phyloP scores from a whole-genome alignment of 1,284 basidiomycete genomes.

The Peniophora sp. region DNA sequence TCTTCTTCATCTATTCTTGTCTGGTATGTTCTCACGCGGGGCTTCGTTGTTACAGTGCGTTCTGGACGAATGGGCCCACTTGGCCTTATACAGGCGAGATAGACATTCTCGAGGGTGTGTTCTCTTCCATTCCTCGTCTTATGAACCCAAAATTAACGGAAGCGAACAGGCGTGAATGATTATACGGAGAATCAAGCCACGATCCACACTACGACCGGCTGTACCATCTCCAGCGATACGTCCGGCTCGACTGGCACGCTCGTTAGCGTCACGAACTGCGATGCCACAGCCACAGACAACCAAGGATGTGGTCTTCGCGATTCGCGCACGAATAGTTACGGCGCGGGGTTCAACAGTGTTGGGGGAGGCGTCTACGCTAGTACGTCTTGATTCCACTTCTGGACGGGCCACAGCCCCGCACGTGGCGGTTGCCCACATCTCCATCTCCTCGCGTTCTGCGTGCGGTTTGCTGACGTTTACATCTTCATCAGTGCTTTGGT shows the following conservation, averaged over 20 bases:
- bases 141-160: too few species aligned
- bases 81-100: constrained; percentile 80
- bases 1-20: not conserved
- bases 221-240: constrained; percentile 45
- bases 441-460: not conserved
- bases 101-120: constrained; percentile 79
- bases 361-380: constrained; percentile 81
- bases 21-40: not conserved
- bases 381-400: constrained; percentile 26
- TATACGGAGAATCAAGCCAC: constrained; percentile 70
- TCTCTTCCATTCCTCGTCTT: constrained; percentile 18
- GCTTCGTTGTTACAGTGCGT: constrained; percentile 23
- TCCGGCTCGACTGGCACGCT: constrained; percentile 49
- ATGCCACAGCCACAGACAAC: constrained; percentile 57
- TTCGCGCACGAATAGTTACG: constrained; percentile 45
- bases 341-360: constrained; percentile 58
- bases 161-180: not conserved
- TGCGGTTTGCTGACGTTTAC: not conserved
- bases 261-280: constrained; percentile 63
- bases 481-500: constrained; percentile 58
- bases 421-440: too few species aligned
- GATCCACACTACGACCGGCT: constrained; percentile 70
- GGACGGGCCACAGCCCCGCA: too few species aligned
- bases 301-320: constrained; percentile 64
- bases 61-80: constrained; percentile 52